phyloP scores from a whole-genome alignment of 805 yeast species.

The Wickerhamiella shivajii region DNA sequence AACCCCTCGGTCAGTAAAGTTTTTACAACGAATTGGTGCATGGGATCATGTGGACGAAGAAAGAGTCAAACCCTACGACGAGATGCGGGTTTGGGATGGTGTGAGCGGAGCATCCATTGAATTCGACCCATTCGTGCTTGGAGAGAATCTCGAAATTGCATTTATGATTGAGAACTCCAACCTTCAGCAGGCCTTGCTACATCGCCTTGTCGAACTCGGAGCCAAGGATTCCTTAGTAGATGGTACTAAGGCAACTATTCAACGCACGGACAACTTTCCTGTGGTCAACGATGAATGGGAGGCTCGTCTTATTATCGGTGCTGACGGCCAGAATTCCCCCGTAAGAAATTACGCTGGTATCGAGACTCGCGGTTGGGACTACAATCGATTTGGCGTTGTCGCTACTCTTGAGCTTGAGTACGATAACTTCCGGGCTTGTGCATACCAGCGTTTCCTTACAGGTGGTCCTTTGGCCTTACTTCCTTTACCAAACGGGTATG shows the following conservation, averaged over 20 bases:
- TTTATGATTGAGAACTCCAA: constrained; percentile 84
- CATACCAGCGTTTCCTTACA: constrained; percentile 86
- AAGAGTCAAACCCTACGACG: constrained; percentile 68
- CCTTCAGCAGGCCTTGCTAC: constrained; percentile 58
- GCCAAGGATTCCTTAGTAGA: constrained; percentile 3
- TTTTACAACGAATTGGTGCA: constrained; percentile 54
- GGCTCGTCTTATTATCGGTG: constrained; percentile 76
- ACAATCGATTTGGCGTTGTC: constrained; percentile 80
- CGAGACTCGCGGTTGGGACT: constrained; percentile 83
- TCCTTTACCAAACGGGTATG: constrained; percentile 73
- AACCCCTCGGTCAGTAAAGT: constrained; percentile 66
- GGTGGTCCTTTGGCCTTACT: constrained; percentile 80
- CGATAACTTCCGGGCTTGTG: constrained; percentile 56
- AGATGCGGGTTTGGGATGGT: constrained; percentile 78
- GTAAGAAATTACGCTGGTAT: constrained; percentile 72
- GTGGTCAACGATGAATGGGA: constrained; percentile 46
- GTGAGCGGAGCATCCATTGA: constrained; percentile 53
- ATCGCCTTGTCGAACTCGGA: constrained; percentile 35
- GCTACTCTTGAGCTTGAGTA: constrained; percentile 67
- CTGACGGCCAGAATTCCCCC: constrained; percentile 92
- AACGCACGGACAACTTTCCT: constrained; percentile 42
- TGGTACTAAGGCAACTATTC: not conserved
- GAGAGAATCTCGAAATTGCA: constrained; percentile 33
- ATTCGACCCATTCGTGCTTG: constrained; percentile 42
- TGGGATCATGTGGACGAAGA: constrained; percentile 57